These are phyloP conservation scores for Malus asiatica DNA, from an alignment of 306 rosid genomes.

Conservation along the genomic window DNA sequence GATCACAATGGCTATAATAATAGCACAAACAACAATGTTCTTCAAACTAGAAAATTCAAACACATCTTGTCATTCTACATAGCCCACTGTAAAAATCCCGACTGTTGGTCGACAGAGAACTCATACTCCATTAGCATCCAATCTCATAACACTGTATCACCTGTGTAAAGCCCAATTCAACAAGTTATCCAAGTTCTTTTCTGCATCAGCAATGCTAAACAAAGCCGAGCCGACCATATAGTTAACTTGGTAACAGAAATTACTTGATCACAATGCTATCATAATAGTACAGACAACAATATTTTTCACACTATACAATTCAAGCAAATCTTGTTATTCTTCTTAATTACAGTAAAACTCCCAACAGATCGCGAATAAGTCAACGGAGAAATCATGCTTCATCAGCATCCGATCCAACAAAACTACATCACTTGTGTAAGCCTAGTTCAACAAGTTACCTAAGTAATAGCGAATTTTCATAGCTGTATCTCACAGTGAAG, in stretches of 20 bases:
- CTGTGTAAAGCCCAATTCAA: background rate
- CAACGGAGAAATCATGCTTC: background rate
- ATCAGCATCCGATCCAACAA: background rate
- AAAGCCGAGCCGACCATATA: constrained; percentile 21
- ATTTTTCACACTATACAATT: background rate
- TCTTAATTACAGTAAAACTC: background rate
- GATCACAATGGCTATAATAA: background rate
- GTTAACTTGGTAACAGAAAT: background rate
- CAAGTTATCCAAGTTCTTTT: constrained; percentile 58
- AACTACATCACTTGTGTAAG: background rate
- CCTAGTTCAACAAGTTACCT: background rate
- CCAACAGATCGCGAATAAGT: background rate
- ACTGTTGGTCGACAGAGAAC: background rate
- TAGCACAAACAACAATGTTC: no score
- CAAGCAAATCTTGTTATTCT: background rate
- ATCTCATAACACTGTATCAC: background rate
- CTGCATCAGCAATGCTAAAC: constrained; percentile 90
- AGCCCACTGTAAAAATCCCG: background rate
- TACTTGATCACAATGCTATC: background rate
- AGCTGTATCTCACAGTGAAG: background rate
- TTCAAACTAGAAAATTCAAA: background rate
- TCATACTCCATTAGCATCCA: background rate
- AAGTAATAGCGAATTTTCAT: background rate
- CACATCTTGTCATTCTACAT: background rate
- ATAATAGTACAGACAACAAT: background rate